Conservation (phyloP, 2,329 filamentous ascomycete species). For the Sporothrix humicola region DNA sequence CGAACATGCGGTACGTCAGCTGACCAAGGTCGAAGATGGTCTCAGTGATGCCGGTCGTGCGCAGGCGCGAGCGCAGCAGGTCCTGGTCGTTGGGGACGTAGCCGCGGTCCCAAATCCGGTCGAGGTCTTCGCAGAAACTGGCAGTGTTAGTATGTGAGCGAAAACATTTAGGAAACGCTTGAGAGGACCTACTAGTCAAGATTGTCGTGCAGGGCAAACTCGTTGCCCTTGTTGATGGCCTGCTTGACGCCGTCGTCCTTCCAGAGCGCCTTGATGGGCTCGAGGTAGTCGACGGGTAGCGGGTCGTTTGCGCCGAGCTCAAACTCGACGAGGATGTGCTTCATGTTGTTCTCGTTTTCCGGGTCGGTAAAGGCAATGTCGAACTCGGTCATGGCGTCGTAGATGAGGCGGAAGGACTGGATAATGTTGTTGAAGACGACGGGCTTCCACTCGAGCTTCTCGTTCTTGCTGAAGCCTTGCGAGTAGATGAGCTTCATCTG, state of each 20-base stretch:
- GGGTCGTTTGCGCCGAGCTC: conserved; percentile 83
- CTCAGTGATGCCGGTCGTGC: conserved; percentile 95
- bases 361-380: conserved; percentile 77
- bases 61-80: conserved; percentile 84
- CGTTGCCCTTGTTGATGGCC: conserved; percentile 92
- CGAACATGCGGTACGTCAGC: conserved; percentile 95
- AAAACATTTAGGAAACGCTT: no score
- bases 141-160: neutral
- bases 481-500: conserved; percentile 99
- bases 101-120: conserved; percentile 74
- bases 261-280: conserved; percentile 86
- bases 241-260: conserved; percentile 79
- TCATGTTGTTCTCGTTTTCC: conserved; percentile 81
- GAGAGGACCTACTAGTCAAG: conserved; percentile 76
- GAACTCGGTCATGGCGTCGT: conserved; percentile 89
- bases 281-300: conserved; percentile 77
- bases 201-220: conserved; percentile 96
- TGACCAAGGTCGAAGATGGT: conserved; percentile 91
- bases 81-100: conserved; percentile 95
- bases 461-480: conserved; percentile 85
- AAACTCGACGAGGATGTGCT: conserved; percentile 75
- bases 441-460: conserved; percentile 91
- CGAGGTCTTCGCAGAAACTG: conserved; percentile 83
- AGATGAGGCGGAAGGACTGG: conserved; percentile 87
- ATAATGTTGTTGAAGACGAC: conserved; percentile 96